Evolutionary conservation across 768 basidiomycete genomes (phyloP), one percentile per base, ranked within the genome.

Genomic region (Kwoniella dendrophila): DNA sequence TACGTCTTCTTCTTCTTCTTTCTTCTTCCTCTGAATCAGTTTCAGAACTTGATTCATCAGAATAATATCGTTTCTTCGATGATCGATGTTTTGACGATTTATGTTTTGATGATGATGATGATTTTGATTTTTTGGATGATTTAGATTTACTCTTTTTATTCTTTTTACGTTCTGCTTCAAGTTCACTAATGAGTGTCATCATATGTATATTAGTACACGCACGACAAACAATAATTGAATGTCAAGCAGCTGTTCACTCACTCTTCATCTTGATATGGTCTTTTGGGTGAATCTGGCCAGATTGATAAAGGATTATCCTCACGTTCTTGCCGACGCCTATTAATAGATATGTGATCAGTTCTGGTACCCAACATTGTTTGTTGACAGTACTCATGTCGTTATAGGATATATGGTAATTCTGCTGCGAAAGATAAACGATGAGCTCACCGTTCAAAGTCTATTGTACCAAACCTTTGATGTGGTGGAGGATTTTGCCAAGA

Each of bases 211-310:
- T 30, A 56, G 30, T 57, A 40, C 36, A 18, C 10, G 4, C n/a
- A n/a, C n/a, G n/a, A n/a, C n/a, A n/a, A n/a, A 4, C 22, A 5
- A 24, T 14, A 41, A 30, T 20, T 57, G 44, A 11, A 36, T 16
- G 57, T 32, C 33, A n/a, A 18, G 36, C 36, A 38, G 18, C 18
- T 18, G 8, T 8, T 8, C 36, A 62, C 73, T 62, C 51, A 75
- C 72, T 72, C 76, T 59, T 76, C 76, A 45, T 77, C 74, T 34
- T 66, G 60, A 58, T 70, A 71, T 1, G 76, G 68, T 48, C 63
- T 52, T 64, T 75, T 71, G 2, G 78, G 78, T 10, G 74, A 76
- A 34, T 66, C 52, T 2, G 78, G 78, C 78, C 78, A 79, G 47
- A 77, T 63, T 1, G 74, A 69, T n/a, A 79, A 20, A 10, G 73